Conservation (phyloP, 768 basidiomycete genomes). For the Lactarius trivialis region DNA sequence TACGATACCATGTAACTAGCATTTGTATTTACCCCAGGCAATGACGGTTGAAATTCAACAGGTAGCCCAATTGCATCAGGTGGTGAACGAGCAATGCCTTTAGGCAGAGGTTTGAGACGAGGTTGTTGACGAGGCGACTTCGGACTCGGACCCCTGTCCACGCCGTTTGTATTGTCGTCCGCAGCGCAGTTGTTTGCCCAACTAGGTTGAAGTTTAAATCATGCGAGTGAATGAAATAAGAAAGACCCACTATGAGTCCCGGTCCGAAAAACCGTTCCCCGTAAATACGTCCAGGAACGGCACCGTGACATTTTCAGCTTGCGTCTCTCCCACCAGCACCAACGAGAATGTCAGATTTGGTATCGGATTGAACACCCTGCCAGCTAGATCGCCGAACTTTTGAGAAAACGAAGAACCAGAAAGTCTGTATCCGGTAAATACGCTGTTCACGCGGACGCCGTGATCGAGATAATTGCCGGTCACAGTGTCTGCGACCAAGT, state of each 20-base stretch:
- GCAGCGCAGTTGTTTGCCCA: slow-evolving; percentile 58
- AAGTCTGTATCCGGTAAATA: slow-evolving; percentile 52
- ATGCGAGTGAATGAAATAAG: background rate
- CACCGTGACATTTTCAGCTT: slow-evolving; percentile 44
- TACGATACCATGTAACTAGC: slow-evolving; percentile 50
- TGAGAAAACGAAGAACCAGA: slow-evolving; percentile 45
- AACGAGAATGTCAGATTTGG: slow-evolving; percentile 44
- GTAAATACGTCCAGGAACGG: slow-evolving; percentile 47
- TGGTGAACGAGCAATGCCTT: slow-evolving; percentile 37
- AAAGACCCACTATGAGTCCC: slow-evolving; percentile 43
- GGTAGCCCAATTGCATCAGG: slow-evolving; percentile 44
- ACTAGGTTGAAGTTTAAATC: slow-evolving; percentile 30
- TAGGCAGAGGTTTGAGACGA: slow-evolving; percentile 4
- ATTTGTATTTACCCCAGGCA: slow-evolving; percentile 41
- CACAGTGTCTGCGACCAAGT: slow-evolving; percentile 49
- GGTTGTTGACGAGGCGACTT: background rate
- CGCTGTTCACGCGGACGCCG: slow-evolving; percentile 57
- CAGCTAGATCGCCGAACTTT: slow-evolving; percentile 51
- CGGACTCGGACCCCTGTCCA: slow-evolving; percentile 35
- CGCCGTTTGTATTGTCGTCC: slow-evolving; percentile 43
- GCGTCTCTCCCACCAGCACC: slow-evolving; percentile 41
- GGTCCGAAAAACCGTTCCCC: slow-evolving; percentile 46
- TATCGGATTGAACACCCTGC: slow-evolving; percentile 43
- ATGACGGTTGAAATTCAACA: slow-evolving; percentile 41
- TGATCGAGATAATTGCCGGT: slow-evolving; percentile 61